Evolutionary conservation across 768 basidiomycete species (phyloP).

Genomic region (Hypholoma fasciculare): DNA sequence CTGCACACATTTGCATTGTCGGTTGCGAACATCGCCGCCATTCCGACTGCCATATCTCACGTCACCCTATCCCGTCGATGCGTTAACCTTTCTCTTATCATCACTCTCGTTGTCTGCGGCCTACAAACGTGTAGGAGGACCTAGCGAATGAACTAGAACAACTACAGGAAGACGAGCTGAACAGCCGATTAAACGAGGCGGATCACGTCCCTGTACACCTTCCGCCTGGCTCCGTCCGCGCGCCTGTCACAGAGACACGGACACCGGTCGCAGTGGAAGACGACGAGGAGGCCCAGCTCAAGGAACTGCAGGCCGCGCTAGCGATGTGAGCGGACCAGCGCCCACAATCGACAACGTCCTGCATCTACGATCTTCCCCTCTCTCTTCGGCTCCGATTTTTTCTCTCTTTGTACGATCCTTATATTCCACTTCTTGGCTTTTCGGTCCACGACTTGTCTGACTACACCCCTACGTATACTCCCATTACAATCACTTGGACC

Average conservation of each 20-base stretch:
- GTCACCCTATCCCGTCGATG: neutral
- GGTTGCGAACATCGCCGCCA: too few species aligned
- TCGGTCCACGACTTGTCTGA: neutral
- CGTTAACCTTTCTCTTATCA: neutral
- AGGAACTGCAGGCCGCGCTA: constrained; percentile 83
- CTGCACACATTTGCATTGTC: too few species aligned
- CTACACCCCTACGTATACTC: constrained; percentile 1
- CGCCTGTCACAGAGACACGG: constrained; percentile 28
- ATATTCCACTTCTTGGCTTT: neutral
- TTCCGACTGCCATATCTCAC: neutral
- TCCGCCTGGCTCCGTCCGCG: constrained; percentile 57
- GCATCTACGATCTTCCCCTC: neutral
- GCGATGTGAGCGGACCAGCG: constrained; percentile 61
- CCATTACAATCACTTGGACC: neutral
- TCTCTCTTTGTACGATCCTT: neutral
- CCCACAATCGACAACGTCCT: neutral
- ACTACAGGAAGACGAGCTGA: constrained; percentile 86
- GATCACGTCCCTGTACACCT: constrained; percentile 88
- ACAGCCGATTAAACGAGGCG: constrained; percentile 81
- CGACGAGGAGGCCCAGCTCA: constrained; percentile 90
- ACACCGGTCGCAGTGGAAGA: constrained; percentile 59
- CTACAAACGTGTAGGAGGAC: constrained; percentile 54
- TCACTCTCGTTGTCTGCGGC: constrained; percentile 5
- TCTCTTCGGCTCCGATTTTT: neutral
- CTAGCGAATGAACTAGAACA: constrained; percentile 80